Evolutionary conservation across 2,329 filamentous ascomycete genomes (phyloP).

Genomic region (Calonectria crousiana): DNA sequence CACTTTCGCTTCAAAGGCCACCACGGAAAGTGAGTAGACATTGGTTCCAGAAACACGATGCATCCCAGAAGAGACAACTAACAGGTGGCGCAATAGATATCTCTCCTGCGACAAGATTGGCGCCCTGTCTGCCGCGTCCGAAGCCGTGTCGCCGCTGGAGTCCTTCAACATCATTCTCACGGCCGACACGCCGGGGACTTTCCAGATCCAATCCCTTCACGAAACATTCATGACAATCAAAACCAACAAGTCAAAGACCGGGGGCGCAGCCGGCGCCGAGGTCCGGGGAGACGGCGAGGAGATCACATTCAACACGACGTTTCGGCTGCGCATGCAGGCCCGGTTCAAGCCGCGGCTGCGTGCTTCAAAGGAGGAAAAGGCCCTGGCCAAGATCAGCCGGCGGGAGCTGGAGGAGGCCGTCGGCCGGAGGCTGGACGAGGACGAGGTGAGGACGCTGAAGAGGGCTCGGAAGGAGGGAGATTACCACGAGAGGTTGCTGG

Average conservation of each 20-base stretch:
- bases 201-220: slow-evolving; percentile 79
- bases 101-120: slow-evolving; percentile 89
- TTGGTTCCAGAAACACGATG: not conserved
- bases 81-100: slow-evolving; percentile 69
- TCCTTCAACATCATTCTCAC: slow-evolving; percentile 78
- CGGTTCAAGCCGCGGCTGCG: slow-evolving; percentile 89
- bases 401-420: slow-evolving; percentile 87
- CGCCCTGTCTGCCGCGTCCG: slow-evolving; percentile 78
- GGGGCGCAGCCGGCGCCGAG: slow-evolving; percentile 63
- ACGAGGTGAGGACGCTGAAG: slow-evolving; percentile 88
- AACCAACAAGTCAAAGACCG: slow-evolving; percentile 63
- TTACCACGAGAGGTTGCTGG: slow-evolving; percentile 87
- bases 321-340: slow-evolving; percentile 93
- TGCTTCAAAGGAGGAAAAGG: slow-evolving; percentile 85
- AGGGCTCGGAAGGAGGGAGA: slow-evolving; percentile 86
- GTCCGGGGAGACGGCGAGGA: slow-evolving; percentile 81
- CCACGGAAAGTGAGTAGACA: slow-evolving; percentile 76
- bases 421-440: slow-evolving; percentile 81
- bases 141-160: slow-evolving; percentile 88
- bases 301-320: slow-evolving; percentile 76
- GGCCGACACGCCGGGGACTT: slow-evolving; percentile 75
- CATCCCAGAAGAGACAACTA: slow-evolving; percentile 7
- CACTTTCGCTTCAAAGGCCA: slow-evolving; percentile 89
- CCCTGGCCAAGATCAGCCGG: slow-evolving; percentile 85
- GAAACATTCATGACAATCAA: slow-evolving; percentile 77